phyloP scores from a whole-genome alignment of 208 protist genomes.

The Acanthamoeba polyphaga region DNA sequence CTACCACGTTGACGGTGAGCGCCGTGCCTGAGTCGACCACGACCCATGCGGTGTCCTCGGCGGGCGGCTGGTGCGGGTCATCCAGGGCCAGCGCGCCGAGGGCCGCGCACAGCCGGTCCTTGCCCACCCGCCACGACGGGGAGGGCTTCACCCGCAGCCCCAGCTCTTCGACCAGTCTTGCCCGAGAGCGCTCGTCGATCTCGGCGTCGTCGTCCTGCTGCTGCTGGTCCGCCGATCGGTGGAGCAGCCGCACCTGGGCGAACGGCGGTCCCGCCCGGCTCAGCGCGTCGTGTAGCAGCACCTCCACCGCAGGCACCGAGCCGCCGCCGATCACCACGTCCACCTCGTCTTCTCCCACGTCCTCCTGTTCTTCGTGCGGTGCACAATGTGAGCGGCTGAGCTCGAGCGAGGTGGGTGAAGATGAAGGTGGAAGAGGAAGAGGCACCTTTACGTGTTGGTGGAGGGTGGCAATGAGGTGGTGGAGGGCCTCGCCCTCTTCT shows the following conservation, averaged over 20 bases:
- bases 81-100: background rate
- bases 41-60: background rate
- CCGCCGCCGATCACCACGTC: constrained; percentile 10
- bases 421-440: background rate
- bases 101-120: constrained; percentile 4
- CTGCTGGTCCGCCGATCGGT: background rate
- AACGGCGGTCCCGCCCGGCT: background rate
- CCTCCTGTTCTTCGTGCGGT: background rate
- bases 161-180: background rate
- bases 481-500: background rate
- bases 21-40: constrained; percentile 19
- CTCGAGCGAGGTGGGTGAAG: background rate
- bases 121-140: constrained; percentile 9
- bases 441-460: background rate
- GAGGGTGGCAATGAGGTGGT: background rate
- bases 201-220: background rate
- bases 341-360: background rate
- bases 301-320: constrained; percentile 13
- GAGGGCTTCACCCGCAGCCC: constrained; percentile 9
- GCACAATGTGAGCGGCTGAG: too few relatives aligned
- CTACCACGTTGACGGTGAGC: background rate
- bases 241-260: background rate
- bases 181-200: background rate
- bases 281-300: background rate
- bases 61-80: background rate